Evolutionary conservation across 1,139 yeast genomes (phyloP).

Genomic region (Yamadazyma pseudoaaseri): DNA sequence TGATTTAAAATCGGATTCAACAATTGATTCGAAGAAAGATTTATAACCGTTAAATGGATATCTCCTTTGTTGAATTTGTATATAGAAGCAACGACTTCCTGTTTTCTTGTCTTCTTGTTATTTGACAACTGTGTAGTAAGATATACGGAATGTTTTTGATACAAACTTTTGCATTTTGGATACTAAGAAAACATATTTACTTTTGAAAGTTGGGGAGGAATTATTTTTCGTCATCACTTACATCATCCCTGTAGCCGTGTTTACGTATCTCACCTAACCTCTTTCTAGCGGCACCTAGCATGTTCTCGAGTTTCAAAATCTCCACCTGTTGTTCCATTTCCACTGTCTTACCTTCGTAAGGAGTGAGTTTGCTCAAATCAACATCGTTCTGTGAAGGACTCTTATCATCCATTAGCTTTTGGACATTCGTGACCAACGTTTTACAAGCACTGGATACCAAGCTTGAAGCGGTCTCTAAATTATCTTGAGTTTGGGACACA

Average conservation of each 20-base stretch:
- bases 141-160: too few species aligned
- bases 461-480: conserved; percentile 67
- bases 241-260: conserved; percentile 63
- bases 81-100: too few species aligned
- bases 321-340: conserved; percentile 52
- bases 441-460: conserved; percentile 76
- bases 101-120: too few species aligned
- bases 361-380: conserved; percentile 68
- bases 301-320: conserved; percentile 60
- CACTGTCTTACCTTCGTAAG: conserved; percentile 80
- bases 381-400: conserved; percentile 39
- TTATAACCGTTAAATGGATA: too few species aligned
- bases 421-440: conserved; percentile 67
- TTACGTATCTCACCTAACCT: conserved; percentile 83
- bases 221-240: conserved; percentile 47
- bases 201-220: too few species aligned
- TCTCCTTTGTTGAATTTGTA: too few species aligned
- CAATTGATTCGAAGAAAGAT: too few species aligned
- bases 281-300: conserved; percentile 70
- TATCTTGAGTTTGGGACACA: conserved; percentile 75
- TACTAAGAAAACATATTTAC: too few species aligned
- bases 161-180: too few species aligned
- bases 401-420: conserved; percentile 49
- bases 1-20: too few species aligned
- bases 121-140: too few species aligned